Evolutionary conservation across 2,329 filamentous ascomycete species (phyloP).

Genomic region (Pseudodiploospora longispora): DNA sequence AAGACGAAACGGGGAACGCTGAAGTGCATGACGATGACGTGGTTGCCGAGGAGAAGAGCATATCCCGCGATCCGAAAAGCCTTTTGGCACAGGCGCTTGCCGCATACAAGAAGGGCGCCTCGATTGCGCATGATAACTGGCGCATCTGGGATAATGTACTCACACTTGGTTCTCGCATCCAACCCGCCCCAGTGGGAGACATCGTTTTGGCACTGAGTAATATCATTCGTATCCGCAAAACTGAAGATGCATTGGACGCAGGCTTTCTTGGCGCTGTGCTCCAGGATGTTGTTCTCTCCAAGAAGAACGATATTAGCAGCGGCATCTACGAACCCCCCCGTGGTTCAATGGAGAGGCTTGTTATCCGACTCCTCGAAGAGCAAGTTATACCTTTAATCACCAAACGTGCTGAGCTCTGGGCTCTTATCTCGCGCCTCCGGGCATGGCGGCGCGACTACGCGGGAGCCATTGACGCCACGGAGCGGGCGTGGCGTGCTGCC

Average conservation of each 20-base stretch:
- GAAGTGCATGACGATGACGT: slow-evolving; percentile 11
- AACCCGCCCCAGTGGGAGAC: slow-evolving; percentile 66
- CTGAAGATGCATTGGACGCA: slow-evolving; percentile 71
- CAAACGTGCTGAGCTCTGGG: slow-evolving; percentile 67
- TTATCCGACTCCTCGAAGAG: slow-evolving; percentile 66
- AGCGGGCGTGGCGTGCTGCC: slow-evolving; percentile 81
- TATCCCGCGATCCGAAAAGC: slow-evolving; percentile 42
- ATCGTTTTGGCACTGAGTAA: slow-evolving; percentile 67
- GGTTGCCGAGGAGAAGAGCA: slow-evolving; percentile 15
- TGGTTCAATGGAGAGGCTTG: slow-evolving; percentile 52
- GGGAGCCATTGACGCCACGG: slow-evolving; percentile 72
- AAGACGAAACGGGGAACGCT: slow-evolving; percentile 12
- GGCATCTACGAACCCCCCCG: slow-evolving; percentile 34
- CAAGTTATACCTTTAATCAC: slow-evolving; percentile 79
- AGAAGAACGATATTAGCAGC: slow-evolving; percentile 21
- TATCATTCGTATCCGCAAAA: slow-evolving; percentile 67
- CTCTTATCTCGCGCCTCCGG: slow-evolving; percentile 61
- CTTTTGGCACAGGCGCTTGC: slow-evolving; percentile 67
- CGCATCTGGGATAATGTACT: slow-evolving; percentile 97
- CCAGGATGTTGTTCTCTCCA: slow-evolving; percentile 54
- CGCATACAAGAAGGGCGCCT: slow-evolving; percentile 81
- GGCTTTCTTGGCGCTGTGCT: slow-evolving; percentile 66
- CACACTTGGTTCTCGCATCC: slow-evolving; percentile 71
- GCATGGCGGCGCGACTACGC: slow-evolving; percentile 64
- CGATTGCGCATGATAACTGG: slow-evolving; percentile 76